phyloP scores from a whole-genome alignment of 148 eudicot genomes.

The Vaccinium macrocarpon region DNA sequence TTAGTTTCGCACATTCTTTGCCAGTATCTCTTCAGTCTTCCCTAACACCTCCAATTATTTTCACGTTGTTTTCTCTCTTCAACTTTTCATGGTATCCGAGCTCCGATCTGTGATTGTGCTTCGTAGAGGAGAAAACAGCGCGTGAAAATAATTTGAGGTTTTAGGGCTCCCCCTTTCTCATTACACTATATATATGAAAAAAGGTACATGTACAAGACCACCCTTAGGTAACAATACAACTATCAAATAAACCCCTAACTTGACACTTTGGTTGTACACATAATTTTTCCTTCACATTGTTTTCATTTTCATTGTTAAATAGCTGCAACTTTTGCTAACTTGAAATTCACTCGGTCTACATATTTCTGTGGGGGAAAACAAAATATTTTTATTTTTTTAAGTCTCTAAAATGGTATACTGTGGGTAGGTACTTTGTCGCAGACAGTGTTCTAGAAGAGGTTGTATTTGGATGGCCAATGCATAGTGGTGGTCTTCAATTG shows the following conservation, averaged over 20 bases:
- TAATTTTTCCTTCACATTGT: background rate
- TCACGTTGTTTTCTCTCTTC: too few relatives aligned
- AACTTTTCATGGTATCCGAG: too few relatives aligned
- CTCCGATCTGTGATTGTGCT: too few relatives aligned
- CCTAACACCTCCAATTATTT: too few relatives aligned
- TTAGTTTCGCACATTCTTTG: background rate
- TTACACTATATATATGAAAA: too few relatives aligned
- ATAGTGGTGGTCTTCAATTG: constrained; percentile 53
- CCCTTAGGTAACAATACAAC: too few relatives aligned
- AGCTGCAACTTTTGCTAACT: background rate
- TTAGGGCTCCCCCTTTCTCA: too few relatives aligned
- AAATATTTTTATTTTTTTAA: background rate
- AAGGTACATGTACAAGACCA: too few relatives aligned
- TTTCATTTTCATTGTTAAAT: background rate
- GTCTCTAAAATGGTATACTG: constrained; percentile 12
- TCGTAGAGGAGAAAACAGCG: too few relatives aligned
- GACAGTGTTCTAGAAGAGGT: constrained; percentile 87
- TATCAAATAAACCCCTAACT: too few relatives aligned
- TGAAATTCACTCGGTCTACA: background rate
- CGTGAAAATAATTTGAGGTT: too few relatives aligned
- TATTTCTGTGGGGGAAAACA: background rate
- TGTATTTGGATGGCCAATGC: constrained; percentile 90
- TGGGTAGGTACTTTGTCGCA: constrained; percentile 69
- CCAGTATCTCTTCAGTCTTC: background rate
- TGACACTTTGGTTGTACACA: background rate